These are phyloP conservation scores for Cytospora paraplurivora DNA, from an alignment of 2,329 filamentous ascomycete species.

Conservation along the genomic window DNA sequence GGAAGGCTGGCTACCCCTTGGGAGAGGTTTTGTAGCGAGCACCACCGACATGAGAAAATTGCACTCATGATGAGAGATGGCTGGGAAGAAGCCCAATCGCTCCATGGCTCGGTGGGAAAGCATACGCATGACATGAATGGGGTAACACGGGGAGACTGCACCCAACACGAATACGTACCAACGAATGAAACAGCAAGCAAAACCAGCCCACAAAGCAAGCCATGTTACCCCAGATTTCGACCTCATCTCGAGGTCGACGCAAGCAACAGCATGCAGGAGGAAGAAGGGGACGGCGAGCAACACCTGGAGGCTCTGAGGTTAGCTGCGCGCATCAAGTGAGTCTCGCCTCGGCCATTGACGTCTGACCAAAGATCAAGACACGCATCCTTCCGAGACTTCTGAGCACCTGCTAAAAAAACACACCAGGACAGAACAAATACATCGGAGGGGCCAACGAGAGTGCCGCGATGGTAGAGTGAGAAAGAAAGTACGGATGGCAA, in stretches of 20 bases:
- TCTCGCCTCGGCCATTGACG: background rate
- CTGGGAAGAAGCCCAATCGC: background rate
- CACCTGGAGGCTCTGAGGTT: constrained; percentile 11
- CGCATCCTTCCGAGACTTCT: background rate
- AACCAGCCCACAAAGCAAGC: constrained; percentile 3
- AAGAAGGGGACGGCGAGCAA: background rate
- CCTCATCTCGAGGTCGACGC: constrained; percentile 14
- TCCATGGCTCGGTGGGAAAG: background rate
- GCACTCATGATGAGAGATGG: constrained; percentile 19
- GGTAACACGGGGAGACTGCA: background rate
- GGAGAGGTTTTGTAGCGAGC: constrained; percentile 22
- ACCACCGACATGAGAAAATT: constrained; percentile 24
- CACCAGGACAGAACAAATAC: constrained; percentile 3
- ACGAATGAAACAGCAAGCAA: background rate
- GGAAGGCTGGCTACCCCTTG: constrained; percentile 15
- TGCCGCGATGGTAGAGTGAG: constrained; percentile 15
- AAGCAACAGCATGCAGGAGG: background rate
- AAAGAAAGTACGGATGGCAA: constrained; percentile 18
- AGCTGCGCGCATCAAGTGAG: constrained; percentile 21
- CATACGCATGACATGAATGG: background rate
- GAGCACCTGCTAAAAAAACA: background rate
- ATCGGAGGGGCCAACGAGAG: constrained; percentile 10
- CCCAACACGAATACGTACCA: constrained; percentile 6
- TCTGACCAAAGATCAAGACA: background rate
- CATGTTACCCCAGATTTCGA: background rate